phyloP scores from a whole-genome alignment of 2,329 filamentous ascomycete species.

The Nannizzia gypsea region DNA sequence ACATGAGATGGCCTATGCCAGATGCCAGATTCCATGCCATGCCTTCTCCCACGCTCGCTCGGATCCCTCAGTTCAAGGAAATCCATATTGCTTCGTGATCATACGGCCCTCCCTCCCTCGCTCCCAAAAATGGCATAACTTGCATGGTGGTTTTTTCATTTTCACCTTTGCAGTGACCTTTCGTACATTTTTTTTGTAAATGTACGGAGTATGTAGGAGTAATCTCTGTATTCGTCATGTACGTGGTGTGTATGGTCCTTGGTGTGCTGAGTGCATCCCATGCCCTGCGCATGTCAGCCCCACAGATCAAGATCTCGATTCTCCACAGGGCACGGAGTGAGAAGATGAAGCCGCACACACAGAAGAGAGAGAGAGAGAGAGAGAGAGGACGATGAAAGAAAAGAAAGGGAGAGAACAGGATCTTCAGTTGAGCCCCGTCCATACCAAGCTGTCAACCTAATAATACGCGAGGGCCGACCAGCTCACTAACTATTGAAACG shows the following conservation, averaged over 20 bases:
- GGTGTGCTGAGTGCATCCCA: background rate
- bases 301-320: conserved; percentile 1
- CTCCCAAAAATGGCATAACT: background rate
- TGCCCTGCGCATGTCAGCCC: background rate
- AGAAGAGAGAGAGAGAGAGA: background rate
- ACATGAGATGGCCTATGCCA: background rate
- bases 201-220: background rate
- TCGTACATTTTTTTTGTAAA: background rate
- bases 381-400: background rate
- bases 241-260: background rate
- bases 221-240: background rate
- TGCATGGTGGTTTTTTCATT: background rate
- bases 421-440: background rate
- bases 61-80: background rate
- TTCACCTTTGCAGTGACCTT: background rate
- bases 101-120: background rate
- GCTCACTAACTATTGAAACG: background rate
- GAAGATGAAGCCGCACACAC: background rate
- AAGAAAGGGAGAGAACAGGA: background rate
- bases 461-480: background rate
- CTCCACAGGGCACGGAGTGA: background rate
- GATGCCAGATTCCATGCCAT: background rate
- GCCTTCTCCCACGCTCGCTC: background rate
- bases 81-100: background rate
- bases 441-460: background rate